Base-by-base conservation (phyloP, 495 filamentous ascomycete genomes). In the Neurospora sp. region DNA sequence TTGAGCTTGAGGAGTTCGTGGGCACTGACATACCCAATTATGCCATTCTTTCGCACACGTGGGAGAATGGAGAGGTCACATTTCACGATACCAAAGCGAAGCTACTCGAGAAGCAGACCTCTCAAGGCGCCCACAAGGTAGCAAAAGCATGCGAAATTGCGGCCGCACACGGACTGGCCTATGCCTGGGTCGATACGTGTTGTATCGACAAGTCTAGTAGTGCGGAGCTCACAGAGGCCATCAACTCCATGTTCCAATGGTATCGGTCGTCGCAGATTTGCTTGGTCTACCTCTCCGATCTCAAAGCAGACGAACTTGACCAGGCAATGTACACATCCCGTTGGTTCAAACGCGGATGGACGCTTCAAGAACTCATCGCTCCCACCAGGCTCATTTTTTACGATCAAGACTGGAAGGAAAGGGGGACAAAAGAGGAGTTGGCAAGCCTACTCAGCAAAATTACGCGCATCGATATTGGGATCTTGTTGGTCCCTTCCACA, bases 41-140 rank as follows among this genome's bases (percentile, higher is more conserved):
- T 70, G 83, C 83, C 42, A 85, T 84, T 44, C 74, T 86, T 23
- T 86, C 85, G 5, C 85, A 86, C 74, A 81, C 77, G 8, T 86
- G 83, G 84, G 79, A 75, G 8, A 38, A 75, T 1, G 78, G 80
- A 1, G 84, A 86, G 73, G 73, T 86, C 12, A 76, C 79, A 6
- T 37, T 77, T 9, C 39, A 59, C n/a, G 72, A 73, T 3, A 12
- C 23, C 69, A 66, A 59, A 71, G 35, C 27, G 18, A 37, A 71
- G 27, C 40, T 2, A 11, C 42, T n/a, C 18, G 39, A 42, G 16
- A 70, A 62, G 7, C 44, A 48, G 37, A 70, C 9, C 4, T 18
- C 42, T 40, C 39, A 73, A 23, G 75, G 66, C 5, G 74, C 46
- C 44, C 4, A 0, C 40, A 40, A 44, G 37, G 74, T 74, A 70